Evolutionary conservation across 2,329 filamentous ascomycete genomes (phyloP), one percentile per base, ranked within the genome.

Genomic region (Penicillium thymicola): DNA sequence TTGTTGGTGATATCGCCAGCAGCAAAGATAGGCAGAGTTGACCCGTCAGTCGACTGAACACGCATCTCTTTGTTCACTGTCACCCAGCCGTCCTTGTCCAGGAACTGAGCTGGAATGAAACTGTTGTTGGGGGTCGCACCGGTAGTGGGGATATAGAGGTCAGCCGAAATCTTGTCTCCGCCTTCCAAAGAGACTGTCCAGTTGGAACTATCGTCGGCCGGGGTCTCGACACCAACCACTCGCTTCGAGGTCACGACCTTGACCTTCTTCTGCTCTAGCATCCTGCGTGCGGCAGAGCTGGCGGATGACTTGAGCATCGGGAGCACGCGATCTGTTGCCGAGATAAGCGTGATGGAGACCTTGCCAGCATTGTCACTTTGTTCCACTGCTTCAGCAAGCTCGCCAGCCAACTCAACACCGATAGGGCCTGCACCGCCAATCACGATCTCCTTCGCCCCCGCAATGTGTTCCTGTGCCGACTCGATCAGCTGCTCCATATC

Each of bases 131-230:
- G 82, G 8, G 70, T 65, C 13, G 78, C 78, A 28, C 83, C 83
- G 14, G 76, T 76, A 0, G 80, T 80, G 4, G 78, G 76, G 54
- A 85, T 78, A 65, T 81, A 84, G 25, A 82, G 59, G 61, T 85
- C 82, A 2, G 78, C 75, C 1, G 73, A 72, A 38, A 81, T 61
- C 3, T 68, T 74, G 44, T 77, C 72, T 41, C 82, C 82, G 55
- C 81, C 78, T 58, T 69, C 71, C 18, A 83, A 67, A 4, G 66
- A 65, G 25, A 82, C 63, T 4, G 75, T 73, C 57, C 76, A 79
- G 28, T 72, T 76, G 34, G 74, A 71, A 2, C 67, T 59, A 2
- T 68, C 65, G 5, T 64, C 62, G 9, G 64, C 59, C 18, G 66
- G 68, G 7, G 67, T 65, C 21, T 69, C 64, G 9, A 77, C 73